A percentile compares a stretch with the other conserved stretches of the same genome.
Conservation (phyloP, 495 filamentous ascomycete genomes). For the Lineolata rhizophorae region DNA sequence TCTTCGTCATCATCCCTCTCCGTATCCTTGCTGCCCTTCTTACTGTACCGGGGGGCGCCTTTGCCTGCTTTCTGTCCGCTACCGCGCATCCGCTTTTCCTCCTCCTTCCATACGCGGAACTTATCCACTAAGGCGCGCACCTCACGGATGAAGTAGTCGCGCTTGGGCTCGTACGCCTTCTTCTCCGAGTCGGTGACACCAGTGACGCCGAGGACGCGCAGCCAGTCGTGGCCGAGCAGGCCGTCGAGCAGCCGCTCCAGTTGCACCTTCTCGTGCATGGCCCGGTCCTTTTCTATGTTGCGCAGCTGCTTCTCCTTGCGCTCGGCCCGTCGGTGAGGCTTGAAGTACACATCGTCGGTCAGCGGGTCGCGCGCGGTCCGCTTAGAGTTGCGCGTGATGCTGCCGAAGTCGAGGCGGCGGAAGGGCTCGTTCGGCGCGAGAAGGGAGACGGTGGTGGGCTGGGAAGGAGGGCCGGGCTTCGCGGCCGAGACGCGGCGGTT, state of each 20-base stretch:
- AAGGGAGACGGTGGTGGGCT: background rate
- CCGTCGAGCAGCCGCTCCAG: slow-evolving; percentile 71
- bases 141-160: slow-evolving; percentile 60
- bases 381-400: slow-evolving; percentile 22
- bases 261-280: slow-evolving; percentile 78
- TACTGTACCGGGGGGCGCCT: slow-evolving; percentile 39
- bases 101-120: slow-evolving; percentile 68
- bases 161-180: slow-evolving; percentile 69
- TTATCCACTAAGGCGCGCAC: slow-evolving; percentile 65
- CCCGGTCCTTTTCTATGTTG: slow-evolving; percentile 78
- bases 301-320: slow-evolving; percentile 80
- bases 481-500: background rate
- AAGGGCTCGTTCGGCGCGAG: slow-evolving; percentile 10
- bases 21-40: slow-evolving; percentile 20
- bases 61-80: too few species aligned
- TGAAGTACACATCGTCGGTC: slow-evolving; percentile 40
- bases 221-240: slow-evolving; percentile 78
- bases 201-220: slow-evolving; percentile 79
- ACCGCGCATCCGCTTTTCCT: slow-evolving; percentile 69
- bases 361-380: slow-evolving; percentile 37
- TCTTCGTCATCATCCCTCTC: slow-evolving; percentile 16
- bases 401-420: slow-evolving; percentile 31
- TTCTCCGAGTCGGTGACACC: slow-evolving; percentile 63
- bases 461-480: too few species aligned
- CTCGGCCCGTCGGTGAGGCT: slow-evolving; percentile 54